Base-by-base conservation (phyloP, 768 basidiomycete species). In the Peribolospora baueri region DNA sequence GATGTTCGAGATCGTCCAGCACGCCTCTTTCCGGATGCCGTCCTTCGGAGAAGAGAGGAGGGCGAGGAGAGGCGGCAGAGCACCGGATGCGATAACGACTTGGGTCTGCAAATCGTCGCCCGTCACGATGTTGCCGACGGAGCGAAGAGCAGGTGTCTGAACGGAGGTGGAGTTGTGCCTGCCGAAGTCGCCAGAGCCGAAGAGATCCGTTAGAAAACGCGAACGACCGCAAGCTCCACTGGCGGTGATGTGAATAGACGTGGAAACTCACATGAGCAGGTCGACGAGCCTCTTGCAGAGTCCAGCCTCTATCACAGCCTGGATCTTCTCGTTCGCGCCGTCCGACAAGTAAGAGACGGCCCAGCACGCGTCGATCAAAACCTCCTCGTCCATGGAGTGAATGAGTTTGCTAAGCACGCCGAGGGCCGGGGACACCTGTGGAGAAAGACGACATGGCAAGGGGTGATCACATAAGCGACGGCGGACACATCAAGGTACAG, bases 1-100 rank as follows among this genome's bases (percentile, higher is more conserved):
- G 66, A 98, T 76, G 70, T 98, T 98, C 50, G 87, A 93, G 65
- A 98, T 97, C 13, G 93, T 98, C 93, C 93, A 98, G 71, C 93
- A 98, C 37, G 93, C 91, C 69, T 98, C 91, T 73, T 98, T 98
- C 64, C 91, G 77, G 64, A 98, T 98, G 50, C 90, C 93, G 60
- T 98, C 93, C 72, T 98, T 98, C 39, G 90, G 85, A 36, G 90
- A 95, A 2, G 84, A 87, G 54, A 98, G 74, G 25, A 98, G 74
- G 36, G 84, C 80, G 47, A 98, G 78, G 50, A 98, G 77, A 5
- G 93, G 93, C 4, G 88, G 82, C 36, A 98, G 82, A 37, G 93
- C 87, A 53, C 91, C 93, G 10, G 91, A 93, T 13, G 93, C 88
- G 65, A 98, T 95, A 57, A 97, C 84, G 52, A 98, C 93, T 68